Evolutionary conservation across 164 flowering plant genomes (phyloP).

Genomic region (Malania oleifera): DNA sequence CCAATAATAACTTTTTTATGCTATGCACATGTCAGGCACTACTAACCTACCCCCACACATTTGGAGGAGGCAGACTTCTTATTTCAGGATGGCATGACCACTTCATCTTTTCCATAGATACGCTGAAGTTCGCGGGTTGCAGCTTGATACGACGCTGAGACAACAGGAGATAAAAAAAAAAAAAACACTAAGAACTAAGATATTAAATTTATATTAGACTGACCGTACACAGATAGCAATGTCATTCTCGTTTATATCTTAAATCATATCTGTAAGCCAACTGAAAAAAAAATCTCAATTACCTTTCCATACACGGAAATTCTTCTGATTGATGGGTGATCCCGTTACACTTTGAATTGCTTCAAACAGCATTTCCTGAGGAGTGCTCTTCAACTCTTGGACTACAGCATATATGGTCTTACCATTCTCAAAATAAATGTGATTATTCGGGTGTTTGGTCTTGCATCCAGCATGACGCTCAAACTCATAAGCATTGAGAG

Average conservation of each 20-base stretch:
- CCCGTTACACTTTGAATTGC: constrained; percentile 48
- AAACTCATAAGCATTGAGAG: constrained; percentile 58
- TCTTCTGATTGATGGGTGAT: constrained; percentile 43
- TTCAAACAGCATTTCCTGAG: constrained; percentile 49
- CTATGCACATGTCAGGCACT: constrained; percentile 13
- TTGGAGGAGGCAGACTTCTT: background rate
- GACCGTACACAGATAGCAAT: background rate
- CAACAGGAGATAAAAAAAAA: background rate
- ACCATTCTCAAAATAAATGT: constrained; percentile 68
- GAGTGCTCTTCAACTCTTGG: constrained; percentile 58
- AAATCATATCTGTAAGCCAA: background rate
- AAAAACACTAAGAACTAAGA: background rate
- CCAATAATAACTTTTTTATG: background rate
- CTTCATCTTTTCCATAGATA: constrained; percentile 42
- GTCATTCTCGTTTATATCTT: background rate
- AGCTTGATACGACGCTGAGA: constrained; percentile 49
- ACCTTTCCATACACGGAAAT: constrained; percentile 62
- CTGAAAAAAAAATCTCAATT: background rate
- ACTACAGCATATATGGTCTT: constrained; percentile 62
- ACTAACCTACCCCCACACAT: constrained; percentile 10
- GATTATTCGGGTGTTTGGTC: constrained; percentile 64
- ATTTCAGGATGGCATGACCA: constrained; percentile 20
- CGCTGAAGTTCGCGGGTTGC: constrained; percentile 56
- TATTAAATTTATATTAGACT: background rate
- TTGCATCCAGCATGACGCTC: constrained; percentile 69